Evolutionary conservation across 2,329 filamentous ascomycete genomes (phyloP), one percentile per base, ranked within the genome.

Genomic region (Aspergillus tamarii): DNA sequence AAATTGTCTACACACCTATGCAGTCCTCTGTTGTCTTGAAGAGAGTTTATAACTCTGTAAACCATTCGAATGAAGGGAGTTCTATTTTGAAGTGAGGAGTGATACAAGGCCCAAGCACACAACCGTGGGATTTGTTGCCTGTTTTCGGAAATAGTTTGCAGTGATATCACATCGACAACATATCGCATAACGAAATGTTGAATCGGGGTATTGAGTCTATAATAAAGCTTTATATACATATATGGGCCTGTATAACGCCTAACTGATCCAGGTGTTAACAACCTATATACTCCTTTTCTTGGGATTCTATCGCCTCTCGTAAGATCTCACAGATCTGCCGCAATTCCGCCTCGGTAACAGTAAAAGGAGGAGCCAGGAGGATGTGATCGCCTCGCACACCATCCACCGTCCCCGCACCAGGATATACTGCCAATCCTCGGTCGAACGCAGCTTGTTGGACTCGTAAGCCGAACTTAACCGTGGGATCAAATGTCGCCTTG

Each of bases 401-500:
- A 55, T 60, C 59, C 23, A 41, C 59, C 1, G 46, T 32, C 12
- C 59, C 59, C 28, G 45, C 59, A 28, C 59, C 50, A 8, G 59
- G 48, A 36, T 60, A 50, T 10, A 60, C 23, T 26, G 46, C 45
- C 16, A 41, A 21, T 19, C 48, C 59, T 34, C 32, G 48, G 26
- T 54, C 36, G 21, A 60, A 60, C 23, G 30, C 59, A 12, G 50
- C 26, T 4, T 46, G 48, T 30, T 60, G 59, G 12, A 60, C 57
- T 4, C 41, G 39, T 9, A 26, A 21, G 11, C 36, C 57, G 30
- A 59, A 46, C 30, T 26, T 59, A 14, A 50, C n/a, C 19, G 57
- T 23, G 4, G 52, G 52, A n/a, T 46, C 50, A 28, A 62, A 62
- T 2, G 41, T 11, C n/a, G 16, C 34, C 23, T 60, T 54, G 26